Base-by-base conservation (phyloP, 108 stramenopile genomes). In the Schizochytrium sp. region DNA sequence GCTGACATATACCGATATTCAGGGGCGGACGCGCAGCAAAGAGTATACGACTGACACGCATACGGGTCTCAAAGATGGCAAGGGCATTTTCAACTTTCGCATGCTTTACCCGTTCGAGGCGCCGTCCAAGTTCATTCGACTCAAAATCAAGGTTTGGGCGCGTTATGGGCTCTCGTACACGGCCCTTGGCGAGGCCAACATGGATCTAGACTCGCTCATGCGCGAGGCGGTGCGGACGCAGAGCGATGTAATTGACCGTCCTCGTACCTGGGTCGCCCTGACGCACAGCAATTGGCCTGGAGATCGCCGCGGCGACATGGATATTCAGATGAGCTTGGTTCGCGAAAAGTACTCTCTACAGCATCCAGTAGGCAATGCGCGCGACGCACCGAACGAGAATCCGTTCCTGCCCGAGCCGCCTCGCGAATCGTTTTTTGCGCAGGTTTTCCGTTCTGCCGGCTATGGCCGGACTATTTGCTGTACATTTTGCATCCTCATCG, bases 241-340 rank as follows among this genome's bases (percentile, higher is more conserved):
- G 23, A 18, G 28, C 6, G 48, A 83, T 8, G 76, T 83, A 1
- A 53, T 83, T 53, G 76, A 83, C 4, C 76, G 76, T 6, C 6
- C 76, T 53, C 76, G 76, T 6, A 47, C 23, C 76, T 83, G 76
- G 76, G 76, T 83, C 12, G 76, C 45, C 43, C 4, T 83, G 16
- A 21, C 76, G n/a, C 76, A 83, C 51, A 53, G 48, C n/a, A 83
- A 83, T 45, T 83, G 76, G 76, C 76, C 76, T 18, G 76, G 23
- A 6, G 48, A 83, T 43, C 51, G 25, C 51, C 45, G 76, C 45
- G 76, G 76, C 51, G 76, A 83, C 28, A 43, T 83, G 19, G 76
- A 83, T 4, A 4, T 83, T 25, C 76, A 83, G 51, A 83, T 83
- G 76, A 83, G 76, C n/a, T 4, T 83, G n/a, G 76, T 83, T 47